Evolutionary conservation across 2,329 filamentous ascomycete genomes (phyloP), one percentile per base, ranked within the genome.

Genomic region (Fusarium sambucinum): DNA sequence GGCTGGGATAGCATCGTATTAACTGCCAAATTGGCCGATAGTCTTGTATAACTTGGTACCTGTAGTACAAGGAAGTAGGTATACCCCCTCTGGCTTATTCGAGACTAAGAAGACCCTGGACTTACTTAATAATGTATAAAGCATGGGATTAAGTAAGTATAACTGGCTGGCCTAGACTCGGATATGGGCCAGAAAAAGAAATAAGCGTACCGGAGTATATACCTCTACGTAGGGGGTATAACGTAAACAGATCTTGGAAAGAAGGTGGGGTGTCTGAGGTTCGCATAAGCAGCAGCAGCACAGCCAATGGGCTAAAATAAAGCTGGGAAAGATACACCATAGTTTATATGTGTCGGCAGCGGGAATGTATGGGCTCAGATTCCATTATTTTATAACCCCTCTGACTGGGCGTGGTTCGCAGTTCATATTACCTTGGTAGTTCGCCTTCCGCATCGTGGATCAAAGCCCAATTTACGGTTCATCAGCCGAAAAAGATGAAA

Each of bases 61-160:
- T 38, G n/a, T 14, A 50, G 47, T 50, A 37, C 47, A 27, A 37
- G 17, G 11, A 14, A 11, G 50, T 47, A 51, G 32, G 32, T 27
- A 19, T 21, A 47, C 60, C 51, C 60, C 56, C 56, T 23, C 59
- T 17, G 19, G 27, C 44, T 38, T 11, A 45, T 30, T 44, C 52
- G 30, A 69, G 57, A 63, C 56, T 55, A 52, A 35, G 58, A 63
- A 53, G 55, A 55, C 66, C 67, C 55, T 47, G 50, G 37, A 25
- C 54, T 66, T 63, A 69, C 54, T 67, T 29, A 30, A 70, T 69
- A 63, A 69, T 69, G 67, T 40, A 63, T 53, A 59, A 45, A 54
- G 58, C 62, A 67, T 44, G 44, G 54, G 50, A 67, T 56, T 37
- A 42, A 46, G 21, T 40, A 38, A 33, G n/a, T 30, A 37, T 69